These are phyloP conservation scores for Leptographium procerum DNA, from an alignment of 2,329 filamentous ascomycete genomes.

Conservation along the genomic window DNA sequence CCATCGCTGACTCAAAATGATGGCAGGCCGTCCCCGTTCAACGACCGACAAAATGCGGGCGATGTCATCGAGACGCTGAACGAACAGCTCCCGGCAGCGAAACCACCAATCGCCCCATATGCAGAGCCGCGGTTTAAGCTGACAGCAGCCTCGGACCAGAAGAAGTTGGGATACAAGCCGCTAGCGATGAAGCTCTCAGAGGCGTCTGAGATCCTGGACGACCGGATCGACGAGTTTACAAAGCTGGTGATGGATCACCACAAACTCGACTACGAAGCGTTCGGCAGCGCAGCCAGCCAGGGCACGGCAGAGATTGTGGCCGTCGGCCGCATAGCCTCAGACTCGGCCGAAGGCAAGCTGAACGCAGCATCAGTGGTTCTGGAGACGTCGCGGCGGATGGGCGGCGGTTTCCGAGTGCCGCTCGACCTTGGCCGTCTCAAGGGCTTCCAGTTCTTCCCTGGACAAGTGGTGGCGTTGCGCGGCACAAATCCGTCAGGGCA, in stretches of 20 bases:
- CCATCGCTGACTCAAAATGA: slow-evolving; percentile 17
- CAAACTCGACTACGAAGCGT: slow-evolving; percentile 63
- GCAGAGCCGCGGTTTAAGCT: slow-evolving; percentile 71
- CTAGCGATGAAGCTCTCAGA: slow-evolving; percentile 93
- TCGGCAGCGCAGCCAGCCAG: slow-evolving; percentile 78
- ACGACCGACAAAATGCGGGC: slow-evolving; percentile 66
- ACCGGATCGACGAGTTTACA: slow-evolving; percentile 84
- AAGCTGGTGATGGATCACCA: slow-evolving; percentile 63
- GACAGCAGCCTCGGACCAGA: slow-evolving; percentile 75
- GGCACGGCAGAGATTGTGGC: slow-evolving; percentile 80
- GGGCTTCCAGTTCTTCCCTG: slow-evolving; percentile 78
- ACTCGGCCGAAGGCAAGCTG: slow-evolving; percentile 74
- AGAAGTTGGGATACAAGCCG: slow-evolving; percentile 84
- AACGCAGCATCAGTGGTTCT: slow-evolving; percentile 78
- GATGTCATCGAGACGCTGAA: slow-evolving; percentile 79
- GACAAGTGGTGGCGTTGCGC: slow-evolving; percentile 78
- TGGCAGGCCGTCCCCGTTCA: slow-evolving; percentile 54
- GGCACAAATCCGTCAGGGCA: slow-evolving; percentile 81
- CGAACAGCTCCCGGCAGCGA: slow-evolving; percentile 53
- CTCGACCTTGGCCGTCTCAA: slow-evolving; percentile 61
- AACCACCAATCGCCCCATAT: slow-evolving; percentile 60
- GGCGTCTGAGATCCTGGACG: slow-evolving; percentile 84
- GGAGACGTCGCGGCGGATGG: slow-evolving; percentile 75
- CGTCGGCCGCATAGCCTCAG: slow-evolving; percentile 83
- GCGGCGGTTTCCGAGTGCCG: slow-evolving; percentile 71